phyloP scores from a whole-genome alignment of 1,139 yeast species.

The Candida pseudocylindracea region DNA sequence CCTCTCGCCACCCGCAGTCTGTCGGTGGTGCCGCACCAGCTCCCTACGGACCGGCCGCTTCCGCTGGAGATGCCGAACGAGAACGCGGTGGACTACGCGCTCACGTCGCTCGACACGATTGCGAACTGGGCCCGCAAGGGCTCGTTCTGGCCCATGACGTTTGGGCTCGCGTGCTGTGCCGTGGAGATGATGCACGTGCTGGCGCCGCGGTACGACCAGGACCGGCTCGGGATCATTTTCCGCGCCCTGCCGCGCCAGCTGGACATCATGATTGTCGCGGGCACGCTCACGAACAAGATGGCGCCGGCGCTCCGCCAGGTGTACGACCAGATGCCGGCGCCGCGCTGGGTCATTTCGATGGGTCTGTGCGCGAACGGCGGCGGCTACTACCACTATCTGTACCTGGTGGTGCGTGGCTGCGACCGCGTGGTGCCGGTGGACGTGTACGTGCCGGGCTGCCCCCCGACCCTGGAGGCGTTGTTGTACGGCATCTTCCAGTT shows the following conservation, averaged over 20 bases:
- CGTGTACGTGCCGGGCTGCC: conserved; percentile 85
- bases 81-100: conserved; percentile 45
- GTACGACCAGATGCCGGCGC: conserved; percentile 88
- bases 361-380: conserved; percentile 94
- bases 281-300: conserved; percentile 82
- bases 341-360: conserved; percentile 82
- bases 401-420: conserved; percentile 78
- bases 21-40: too few relatives aligned
- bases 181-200: conserved; percentile 95
- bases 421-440: conserved; percentile 81
- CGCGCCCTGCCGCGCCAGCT: conserved; percentile 91
- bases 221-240: conserved; percentile 81
- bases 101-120: conserved; percentile 65
- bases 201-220: conserved; percentile 84
- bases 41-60: too few relatives aligned
- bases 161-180: conserved; percentile 84
- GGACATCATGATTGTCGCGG: conserved; percentile 87
- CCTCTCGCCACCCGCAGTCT: too few relatives aligned
- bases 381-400: conserved; percentile 80
- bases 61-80: too few relatives aligned
- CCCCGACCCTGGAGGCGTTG: conserved; percentile 80
- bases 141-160: conserved; percentile 86
- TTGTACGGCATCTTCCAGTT: conserved; percentile 80
- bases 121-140: conserved; percentile 90
- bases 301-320: conserved; percentile 89